Evolutionary conservation across 2,329 filamentous ascomycete genomes (phyloP).

Genomic region (Capronia americana): DNA sequence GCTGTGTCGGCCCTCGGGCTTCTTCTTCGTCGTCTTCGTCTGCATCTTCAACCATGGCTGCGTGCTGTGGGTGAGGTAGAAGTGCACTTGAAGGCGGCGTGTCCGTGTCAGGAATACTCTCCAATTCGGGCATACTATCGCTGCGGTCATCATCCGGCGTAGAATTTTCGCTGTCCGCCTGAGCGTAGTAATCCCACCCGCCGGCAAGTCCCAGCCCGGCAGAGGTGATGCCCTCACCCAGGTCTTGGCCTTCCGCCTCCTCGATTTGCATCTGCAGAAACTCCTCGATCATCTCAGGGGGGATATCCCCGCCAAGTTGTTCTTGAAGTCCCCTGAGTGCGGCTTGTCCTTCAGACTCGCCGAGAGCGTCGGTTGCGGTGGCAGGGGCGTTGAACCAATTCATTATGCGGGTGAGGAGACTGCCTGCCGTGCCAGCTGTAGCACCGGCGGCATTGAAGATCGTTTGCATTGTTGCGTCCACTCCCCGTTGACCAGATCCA

Average conservation of each 20-base stretch:
- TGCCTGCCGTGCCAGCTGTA: constrained; percentile 27
- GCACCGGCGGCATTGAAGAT: constrained; percentile 35
- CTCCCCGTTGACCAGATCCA: constrained; percentile 11
- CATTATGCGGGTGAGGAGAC: constrained; percentile 35
- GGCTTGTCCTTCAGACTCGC: constrained; percentile 33
- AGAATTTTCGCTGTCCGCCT: constrained; percentile 26
- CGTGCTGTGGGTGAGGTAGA: constrained; percentile 26
- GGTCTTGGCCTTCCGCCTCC: constrained; percentile 22
- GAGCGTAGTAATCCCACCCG: constrained; percentile 38
- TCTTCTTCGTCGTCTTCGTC: constrained; percentile 30
- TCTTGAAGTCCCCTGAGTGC: constrained; percentile 34
- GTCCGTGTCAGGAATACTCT: constrained; percentile 27
- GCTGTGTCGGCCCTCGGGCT: not conserved
- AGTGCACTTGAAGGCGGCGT: not conserved
- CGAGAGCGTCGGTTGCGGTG: constrained; percentile 17
- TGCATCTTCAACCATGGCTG: constrained; percentile 39
- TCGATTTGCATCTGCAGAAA: constrained; percentile 35
- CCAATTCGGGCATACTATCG: constrained; percentile 38
- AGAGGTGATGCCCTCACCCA: constrained; percentile 28
- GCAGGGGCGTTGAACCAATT: constrained; percentile 37
- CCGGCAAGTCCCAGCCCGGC: constrained; percentile 34
- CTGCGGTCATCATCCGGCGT: constrained; percentile 23
- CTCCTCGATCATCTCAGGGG: constrained; percentile 35
- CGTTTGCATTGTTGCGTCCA: constrained; percentile 29
- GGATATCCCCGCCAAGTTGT: constrained; percentile 34